Evolutionary conservation across 2,329 filamentous ascomycete genomes (phyloP).

Genomic region (Aspergillus oerlinghausenensis): DNA sequence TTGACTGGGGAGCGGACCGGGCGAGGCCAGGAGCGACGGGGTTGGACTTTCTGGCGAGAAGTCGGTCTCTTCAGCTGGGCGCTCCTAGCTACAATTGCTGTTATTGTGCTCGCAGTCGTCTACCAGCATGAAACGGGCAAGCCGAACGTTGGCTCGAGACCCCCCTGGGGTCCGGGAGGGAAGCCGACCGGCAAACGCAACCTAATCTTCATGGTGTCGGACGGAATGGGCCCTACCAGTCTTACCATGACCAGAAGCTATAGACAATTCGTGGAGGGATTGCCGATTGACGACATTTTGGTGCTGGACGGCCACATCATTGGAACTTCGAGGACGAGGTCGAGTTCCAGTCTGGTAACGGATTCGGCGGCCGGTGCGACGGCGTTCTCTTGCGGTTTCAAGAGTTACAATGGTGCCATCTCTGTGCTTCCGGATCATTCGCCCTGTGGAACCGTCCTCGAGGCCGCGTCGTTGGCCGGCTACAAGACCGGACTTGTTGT

Average conservation of each 20-base stretch:
- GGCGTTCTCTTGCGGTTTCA: slow-evolving; percentile 85
- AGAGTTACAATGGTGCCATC: slow-evolving; percentile 97
- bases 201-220: slow-evolving; percentile 97
- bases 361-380: slow-evolving; percentile 97
- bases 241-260: slow-evolving; percentile 82
- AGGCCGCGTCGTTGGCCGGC: slow-evolving; percentile 86
- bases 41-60: slow-evolving; percentile 64
- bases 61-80: slow-evolving; percentile 77
- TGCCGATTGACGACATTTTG: slow-evolving; percentile 72
- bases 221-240: slow-evolving; percentile 95
- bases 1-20: slow-evolving; percentile 51
- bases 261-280: slow-evolving; percentile 68
- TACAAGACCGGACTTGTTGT: slow-evolving; percentile 93
- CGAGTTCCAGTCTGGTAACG: slow-evolving; percentile 78
- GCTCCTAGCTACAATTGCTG: slow-evolving; percentile 68
- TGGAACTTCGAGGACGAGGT: slow-evolving; percentile 82
- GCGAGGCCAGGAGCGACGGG: slow-evolving; percentile 29
- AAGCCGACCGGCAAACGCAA: slow-evolving; percentile 70
- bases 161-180: slow-evolving; percentile 34
- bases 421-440: slow-evolving; percentile 77
- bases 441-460: slow-evolving; percentile 87
- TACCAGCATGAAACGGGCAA: slow-evolving; percentile 63
- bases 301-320: slow-evolving; percentile 84
- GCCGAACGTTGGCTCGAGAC: slow-evolving; percentile 23
- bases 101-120: slow-evolving; percentile 75